Base-by-base conservation (phyloP, 495 filamentous ascomycete species). In the Coniosporium apollinis region DNA sequence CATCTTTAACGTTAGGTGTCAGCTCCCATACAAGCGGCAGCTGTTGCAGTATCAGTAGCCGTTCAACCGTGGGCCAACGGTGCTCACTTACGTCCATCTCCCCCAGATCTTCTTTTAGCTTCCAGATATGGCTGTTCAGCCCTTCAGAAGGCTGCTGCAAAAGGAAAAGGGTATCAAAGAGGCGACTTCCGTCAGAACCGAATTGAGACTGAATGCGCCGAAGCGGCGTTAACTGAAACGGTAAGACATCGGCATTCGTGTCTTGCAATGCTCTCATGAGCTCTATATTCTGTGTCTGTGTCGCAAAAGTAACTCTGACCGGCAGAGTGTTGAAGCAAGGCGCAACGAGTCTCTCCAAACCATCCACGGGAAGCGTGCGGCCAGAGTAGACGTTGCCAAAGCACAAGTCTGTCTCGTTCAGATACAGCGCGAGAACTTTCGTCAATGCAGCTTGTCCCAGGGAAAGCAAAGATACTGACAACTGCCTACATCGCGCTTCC, bases 301-400 rank as follows among this genome's bases (percentile, higher is more conserved):
- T 39, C 3, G 56, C 47, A n/a, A 76, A 33, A 19, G 68, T 49
- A 34, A 78, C 51, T 14, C 84, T 66, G n/a, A 83, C 56, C 1
- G 86, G 83, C 15, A 93, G 61, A 0, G 86, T 93, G 41, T 87
- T 92, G 57, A 93, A 89, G 49, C 82, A 83, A 1, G 86, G 86
- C 1, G 79, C 76, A 15, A 92, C 68, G 6, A 93, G 70, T 4
- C 71, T 61, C 9, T 82, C 69, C 19, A 87, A 62, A 3, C 65
- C 63, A 16, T 76, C 64, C 14, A 83, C 47, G 2, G 74, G 55
- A 8, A 79, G 45, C 0, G 71, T 74, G 22, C 82, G 70, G 1
- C 82, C 83, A 45, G 69, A 81, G 36, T 82, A 67, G 5, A 89
- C 73, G 43, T 72, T 84, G 0, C 82, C 82, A 37, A 91, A 89